Percentiles rank a stretch among this genome's conserved stretches.
Conservation (phyloP, 2,329 filamentous ascomycete genomes). For the Tolypocladium album region DNA sequence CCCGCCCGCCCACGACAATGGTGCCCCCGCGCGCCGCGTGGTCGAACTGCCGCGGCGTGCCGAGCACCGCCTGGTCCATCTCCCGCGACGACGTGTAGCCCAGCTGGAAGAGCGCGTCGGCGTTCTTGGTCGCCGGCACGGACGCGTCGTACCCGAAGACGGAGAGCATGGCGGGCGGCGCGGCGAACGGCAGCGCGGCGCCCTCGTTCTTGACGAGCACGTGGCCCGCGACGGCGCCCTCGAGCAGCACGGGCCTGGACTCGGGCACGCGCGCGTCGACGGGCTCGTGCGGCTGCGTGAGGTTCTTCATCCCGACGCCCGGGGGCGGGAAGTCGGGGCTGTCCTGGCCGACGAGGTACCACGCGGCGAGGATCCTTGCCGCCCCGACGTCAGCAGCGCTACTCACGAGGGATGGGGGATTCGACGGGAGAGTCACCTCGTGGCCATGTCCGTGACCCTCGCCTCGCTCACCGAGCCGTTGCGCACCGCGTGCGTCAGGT, state of each 20-base stretch:
- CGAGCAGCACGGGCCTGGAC: slow-evolving; percentile 31
- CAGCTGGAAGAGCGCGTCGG: slow-evolving; percentile 30
- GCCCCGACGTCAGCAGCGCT: slow-evolving; percentile 8
- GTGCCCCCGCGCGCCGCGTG: slow-evolving; percentile 40
- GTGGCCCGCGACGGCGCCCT: slow-evolving; percentile 50
- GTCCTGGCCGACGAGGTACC: slow-evolving; percentile 46
- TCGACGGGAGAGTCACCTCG: slow-evolving; percentile 31
- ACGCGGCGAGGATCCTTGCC: slow-evolving; percentile 47
- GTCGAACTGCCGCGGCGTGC: slow-evolving; percentile 31
- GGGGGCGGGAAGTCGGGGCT: slow-evolving; percentile 31
- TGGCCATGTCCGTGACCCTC: slow-evolving; percentile 69
- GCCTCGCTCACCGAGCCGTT: slow-evolving; percentile 65
- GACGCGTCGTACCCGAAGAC: slow-evolving; percentile 56
- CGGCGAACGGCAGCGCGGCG: slow-evolving; percentile 49
- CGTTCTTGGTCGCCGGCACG: slow-evolving; percentile 34
- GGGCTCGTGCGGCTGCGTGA: slow-evolving; percentile 31
- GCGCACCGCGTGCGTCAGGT: slow-evolving; percentile 62
- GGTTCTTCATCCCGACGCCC: slow-evolving; percentile 50
- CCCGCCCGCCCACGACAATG: slow-evolving; percentile 39
- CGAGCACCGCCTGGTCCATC: slow-evolving; percentile 32
- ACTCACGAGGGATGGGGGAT: background rate
- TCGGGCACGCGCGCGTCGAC: slow-evolving; percentile 38
- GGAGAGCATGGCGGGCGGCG: slow-evolving; percentile 43
- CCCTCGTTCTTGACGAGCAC: slow-evolving; percentile 68
- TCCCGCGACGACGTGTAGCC: slow-evolving; percentile 36